A percentile compares a stretch with the other conserved stretches of the same genome.
Conservation (phyloP, 176 grass and related monocot genomes). For the Microstegium vimineum region DNA sequence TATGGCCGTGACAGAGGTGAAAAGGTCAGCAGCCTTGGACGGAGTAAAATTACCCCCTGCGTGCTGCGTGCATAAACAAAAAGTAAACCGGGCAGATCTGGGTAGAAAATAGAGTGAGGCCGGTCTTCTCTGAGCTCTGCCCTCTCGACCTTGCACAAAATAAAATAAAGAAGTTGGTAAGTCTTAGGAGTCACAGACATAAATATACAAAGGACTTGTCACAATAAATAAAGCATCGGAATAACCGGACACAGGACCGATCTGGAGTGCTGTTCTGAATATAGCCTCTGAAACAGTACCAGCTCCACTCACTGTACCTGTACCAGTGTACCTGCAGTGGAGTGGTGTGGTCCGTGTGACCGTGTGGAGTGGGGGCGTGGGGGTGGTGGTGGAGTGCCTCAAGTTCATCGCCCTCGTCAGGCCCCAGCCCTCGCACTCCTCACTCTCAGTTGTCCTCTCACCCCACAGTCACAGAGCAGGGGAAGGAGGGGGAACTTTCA, state of each 20-base stretch:
- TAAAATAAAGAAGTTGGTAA: conserved; percentile 36
- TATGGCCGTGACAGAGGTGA: conserved; percentile 22
- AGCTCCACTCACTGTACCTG: conserved; percentile 14
- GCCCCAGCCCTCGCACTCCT: conserved; percentile 7
- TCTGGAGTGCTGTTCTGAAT: conserved; percentile 21
- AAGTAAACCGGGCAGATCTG: conserved; percentile 24
- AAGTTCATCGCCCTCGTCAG: conserved; percentile 25
- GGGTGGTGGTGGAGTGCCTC: not conserved
- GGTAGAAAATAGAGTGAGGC: conserved; percentile 29
- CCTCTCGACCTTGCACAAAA: conserved; percentile 35
- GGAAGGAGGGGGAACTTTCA: not conserved
- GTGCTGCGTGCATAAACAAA: not conserved
- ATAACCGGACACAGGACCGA: conserved; percentile 36
- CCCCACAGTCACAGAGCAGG: conserved; percentile 7
- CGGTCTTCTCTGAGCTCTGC: conserved; percentile 4
- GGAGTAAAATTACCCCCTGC: not conserved
- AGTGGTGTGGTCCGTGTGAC: not conserved
- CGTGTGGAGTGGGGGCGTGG: not conserved
- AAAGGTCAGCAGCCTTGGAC: conserved; percentile 30
- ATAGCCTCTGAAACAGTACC: conserved; percentile 18
- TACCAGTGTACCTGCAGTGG: not conserved
- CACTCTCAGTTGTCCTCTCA: conserved; percentile 12
- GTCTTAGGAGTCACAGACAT: conserved; percentile 10
- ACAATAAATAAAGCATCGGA: conserved; percentile 45
- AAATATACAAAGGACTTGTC: conserved; percentile 10